These are phyloP conservation scores for Dispira parvispora DNA, from an alignment of 192 early-diverging fungal genomes.

Conservation along the genomic window DNA sequence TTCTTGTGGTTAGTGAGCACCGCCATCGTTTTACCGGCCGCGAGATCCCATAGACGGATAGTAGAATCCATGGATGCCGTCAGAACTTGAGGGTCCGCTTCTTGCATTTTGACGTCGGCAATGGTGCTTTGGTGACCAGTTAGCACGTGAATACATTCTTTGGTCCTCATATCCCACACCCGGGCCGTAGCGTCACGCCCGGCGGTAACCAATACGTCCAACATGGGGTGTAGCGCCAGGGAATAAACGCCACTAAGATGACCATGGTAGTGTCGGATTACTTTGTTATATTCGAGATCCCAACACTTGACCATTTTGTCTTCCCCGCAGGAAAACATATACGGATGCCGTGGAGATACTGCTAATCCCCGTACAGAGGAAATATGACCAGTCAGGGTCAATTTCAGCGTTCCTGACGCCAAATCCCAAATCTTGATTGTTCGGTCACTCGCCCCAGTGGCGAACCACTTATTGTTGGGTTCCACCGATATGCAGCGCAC, in stretches of 20 bases:
- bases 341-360: conserved; percentile 88
- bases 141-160: conserved; percentile 74
- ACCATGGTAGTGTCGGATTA: conserved; percentile 97
- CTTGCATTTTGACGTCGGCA: conserved; percentile 76
- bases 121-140: conserved; percentile 80
- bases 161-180: conserved; percentile 99
- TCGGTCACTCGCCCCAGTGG: conserved; percentile 90
- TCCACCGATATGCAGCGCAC: conserved; percentile 86
- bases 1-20: conserved; percentile 98
- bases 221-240: conserved; percentile 77
- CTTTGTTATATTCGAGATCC: conserved; percentile 98
- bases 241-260: conserved; percentile 91
- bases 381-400: conserved; percentile 95
- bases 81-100: conserved; percentile 92
- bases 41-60: conserved; percentile 89
- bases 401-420: conserved; percentile 86
- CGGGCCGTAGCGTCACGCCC: conserved; percentile 89
- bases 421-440: conserved; percentile 99
- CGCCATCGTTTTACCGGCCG: conserved; percentile 86
- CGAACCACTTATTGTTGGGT: conserved; percentile 96
- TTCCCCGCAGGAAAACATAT: conserved; percentile 92
- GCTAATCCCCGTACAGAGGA: conserved; percentile 86
- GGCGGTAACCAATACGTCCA: conserved; percentile 87
- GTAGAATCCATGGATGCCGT: conserved; percentile 88
- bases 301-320: conserved; percentile 99